Evolutionary conservation across 176 grass and related monocot genomes (phyloP).

Genomic region (Cocos nucifera): DNA sequence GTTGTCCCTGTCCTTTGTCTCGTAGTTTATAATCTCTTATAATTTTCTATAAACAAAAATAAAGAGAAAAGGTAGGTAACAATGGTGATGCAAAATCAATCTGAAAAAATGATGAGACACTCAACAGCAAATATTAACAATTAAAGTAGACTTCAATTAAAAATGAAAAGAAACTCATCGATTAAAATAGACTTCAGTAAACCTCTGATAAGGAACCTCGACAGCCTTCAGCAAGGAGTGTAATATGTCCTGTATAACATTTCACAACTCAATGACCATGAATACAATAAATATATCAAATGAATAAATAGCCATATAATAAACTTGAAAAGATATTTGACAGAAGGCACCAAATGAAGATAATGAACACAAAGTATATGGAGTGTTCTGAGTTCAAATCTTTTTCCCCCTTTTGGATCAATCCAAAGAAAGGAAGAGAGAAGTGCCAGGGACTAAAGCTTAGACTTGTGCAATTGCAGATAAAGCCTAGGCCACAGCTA

Average conservation of each 20-base stretch:
- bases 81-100: too few species aligned
- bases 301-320: constrained; percentile 9
- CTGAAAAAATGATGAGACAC: constrained; percentile 1
- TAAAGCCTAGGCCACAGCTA: too few species aligned
- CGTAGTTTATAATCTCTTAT: constrained; percentile 70
- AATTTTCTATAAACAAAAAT: constrained; percentile 55
- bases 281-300: constrained; percentile 31
- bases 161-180: constrained; percentile 2
- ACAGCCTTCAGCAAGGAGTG: constrained; percentile 91
- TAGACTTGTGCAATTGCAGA: too few species aligned
- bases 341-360: neutral
- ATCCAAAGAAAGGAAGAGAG: too few species aligned
- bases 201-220: constrained; percentile 98
- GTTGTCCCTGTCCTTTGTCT: constrained; percentile 81
- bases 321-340: constrained; percentile 3
- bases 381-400: too few species aligned
- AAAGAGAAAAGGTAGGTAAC: constrained; percentile 1
- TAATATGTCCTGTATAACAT: constrained; percentile 57
- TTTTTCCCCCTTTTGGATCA: too few species aligned
- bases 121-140: neutral
- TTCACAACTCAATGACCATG: constrained; percentile 42
- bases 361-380: neutral
- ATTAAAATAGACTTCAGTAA: neutral
- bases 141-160: too few species aligned
- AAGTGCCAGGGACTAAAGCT: too few species aligned